A percentile compares a stretch with the other conserved stretches of the same genome.
Conservation (phyloP, 495 filamentous ascomycete genomes). For the Lasiosphaeria hispida region DNA sequence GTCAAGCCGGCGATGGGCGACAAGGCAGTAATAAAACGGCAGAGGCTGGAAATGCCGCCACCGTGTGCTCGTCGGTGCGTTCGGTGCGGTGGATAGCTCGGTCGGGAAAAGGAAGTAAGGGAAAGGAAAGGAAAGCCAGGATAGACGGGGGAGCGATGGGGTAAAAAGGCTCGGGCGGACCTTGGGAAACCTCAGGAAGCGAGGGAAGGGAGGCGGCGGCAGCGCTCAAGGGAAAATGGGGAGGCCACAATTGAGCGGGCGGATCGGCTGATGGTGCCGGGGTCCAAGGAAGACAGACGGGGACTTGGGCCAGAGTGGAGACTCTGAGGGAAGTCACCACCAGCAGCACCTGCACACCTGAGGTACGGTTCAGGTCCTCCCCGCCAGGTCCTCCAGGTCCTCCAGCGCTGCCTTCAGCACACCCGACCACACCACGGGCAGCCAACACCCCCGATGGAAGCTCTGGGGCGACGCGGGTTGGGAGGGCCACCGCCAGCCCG, state of each 20-base stretch:
- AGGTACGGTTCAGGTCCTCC: too few relatives aligned
- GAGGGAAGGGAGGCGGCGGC: conserved; percentile 35
- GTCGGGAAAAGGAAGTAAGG: conserved; percentile 12
- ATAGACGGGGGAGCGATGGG: conserved; percentile 31
- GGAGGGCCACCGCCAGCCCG: conserved; percentile 8
- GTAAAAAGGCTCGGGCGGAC: conserved; percentile 37
- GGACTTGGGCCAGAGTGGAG: conserved; percentile 29
- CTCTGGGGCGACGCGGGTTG: too few relatives aligned
- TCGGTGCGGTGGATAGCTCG: conserved; percentile 9
- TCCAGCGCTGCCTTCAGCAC: too few relatives aligned
- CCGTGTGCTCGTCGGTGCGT: conserved; percentile 11
- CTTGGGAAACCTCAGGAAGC: conserved; percentile 26
- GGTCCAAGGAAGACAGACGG: conserved; percentile 24
- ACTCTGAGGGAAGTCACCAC: conserved; percentile 16
- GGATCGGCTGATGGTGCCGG: conserved; percentile 44
- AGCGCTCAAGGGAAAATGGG: conserved; percentile 22
- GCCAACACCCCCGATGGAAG: too few relatives aligned
- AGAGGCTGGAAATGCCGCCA: neutral
- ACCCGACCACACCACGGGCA: too few relatives aligned
- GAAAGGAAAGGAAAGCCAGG: conserved; percentile 23
- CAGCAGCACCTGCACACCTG: conserved; percentile 1
- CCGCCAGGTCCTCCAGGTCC: too few relatives aligned
- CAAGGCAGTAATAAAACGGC: neutral
- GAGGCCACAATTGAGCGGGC: conserved; percentile 34
- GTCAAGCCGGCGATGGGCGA: neutral